Percentiles rank a stretch among this genome's conserved stretches.
Conservation (phyloP, 768 basidiomycete species). For the Lactarius deliciosus region DNA sequence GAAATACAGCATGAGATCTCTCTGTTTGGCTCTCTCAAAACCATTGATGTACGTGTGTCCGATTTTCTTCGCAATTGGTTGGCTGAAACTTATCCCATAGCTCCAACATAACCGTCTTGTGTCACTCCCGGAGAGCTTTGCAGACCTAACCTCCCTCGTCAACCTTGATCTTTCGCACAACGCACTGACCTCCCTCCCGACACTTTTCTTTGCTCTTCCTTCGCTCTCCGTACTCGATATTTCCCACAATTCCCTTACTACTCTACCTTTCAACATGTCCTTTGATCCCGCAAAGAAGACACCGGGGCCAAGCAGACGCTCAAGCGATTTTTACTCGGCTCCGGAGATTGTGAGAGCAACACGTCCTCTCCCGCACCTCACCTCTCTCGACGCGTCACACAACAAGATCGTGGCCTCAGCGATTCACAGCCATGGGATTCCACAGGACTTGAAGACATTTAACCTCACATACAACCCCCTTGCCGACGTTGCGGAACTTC, state of each 20-base stretch:
- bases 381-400: constrained; percentile 61
- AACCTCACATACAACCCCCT: constrained; percentile 71
- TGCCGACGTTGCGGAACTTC: constrained; percentile 34
- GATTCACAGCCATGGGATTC: constrained; percentile 54
- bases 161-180: constrained; percentile 76
- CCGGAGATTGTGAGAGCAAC: constrained; percentile 61
- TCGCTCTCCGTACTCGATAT: constrained; percentile 64
- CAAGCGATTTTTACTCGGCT: constrained; percentile 58
- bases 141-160: constrained; percentile 65
- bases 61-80: background rate
- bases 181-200: constrained; percentile 58
- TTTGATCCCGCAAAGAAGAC: constrained; percentile 39
- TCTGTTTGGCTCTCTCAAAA: constrained; percentile 79
- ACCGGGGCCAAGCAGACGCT: constrained; percentile 35
- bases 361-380: constrained; percentile 63
- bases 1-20: constrained; percentile 83
- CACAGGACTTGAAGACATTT: constrained; percentile 53
- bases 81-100: constrained; percentile 39
- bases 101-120: constrained; percentile 72
- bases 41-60: constrained; percentile 60
- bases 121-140: constrained; percentile 61
- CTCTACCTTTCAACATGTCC: constrained; percentile 61
- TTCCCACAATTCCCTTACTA: constrained; percentile 63
- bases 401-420: constrained; percentile 59
- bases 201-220: constrained; percentile 66